phyloP scores from a whole-genome alignment of 805 yeast genomes.

The Barnettozyma pratensis region DNA sequence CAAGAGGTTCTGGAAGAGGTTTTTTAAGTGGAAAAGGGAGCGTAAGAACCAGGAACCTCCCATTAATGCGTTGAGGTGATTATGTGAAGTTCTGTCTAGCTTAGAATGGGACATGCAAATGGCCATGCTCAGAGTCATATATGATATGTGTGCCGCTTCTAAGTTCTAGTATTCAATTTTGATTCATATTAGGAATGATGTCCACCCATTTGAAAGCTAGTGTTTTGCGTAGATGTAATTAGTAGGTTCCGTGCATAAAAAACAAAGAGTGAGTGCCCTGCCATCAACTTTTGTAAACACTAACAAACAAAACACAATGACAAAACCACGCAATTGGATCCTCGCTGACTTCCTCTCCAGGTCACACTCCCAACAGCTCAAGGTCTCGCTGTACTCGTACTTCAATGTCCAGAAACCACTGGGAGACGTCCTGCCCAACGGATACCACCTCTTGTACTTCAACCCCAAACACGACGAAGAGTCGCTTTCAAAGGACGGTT shows the following conservation, averaged over 20 bases:
- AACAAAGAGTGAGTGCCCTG: not conserved
- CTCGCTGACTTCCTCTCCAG: conserved; percentile 15
- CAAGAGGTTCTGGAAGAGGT: not conserved
- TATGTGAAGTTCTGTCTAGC: too few relatives aligned
- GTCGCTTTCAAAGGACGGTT: conserved; percentile 65
- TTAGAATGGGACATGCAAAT: too few relatives aligned
- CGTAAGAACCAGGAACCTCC: too few relatives aligned
- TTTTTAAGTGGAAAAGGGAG: not conserved
- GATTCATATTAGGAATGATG: not conserved
- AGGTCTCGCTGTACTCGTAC: conserved; percentile 20
- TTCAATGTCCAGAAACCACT: conserved; percentile 21
- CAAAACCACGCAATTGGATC: conserved; percentile 16
- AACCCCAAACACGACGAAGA: conserved; percentile 50
- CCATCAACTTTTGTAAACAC: not conserved
- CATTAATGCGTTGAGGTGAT: too few relatives aligned
- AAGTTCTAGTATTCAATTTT: not conserved
- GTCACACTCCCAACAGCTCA: conserved; percentile 19
- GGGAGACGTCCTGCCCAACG: conserved; percentile 32
- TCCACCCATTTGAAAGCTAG: not conserved
- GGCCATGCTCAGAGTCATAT: too few relatives aligned
- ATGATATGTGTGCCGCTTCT: too few relatives aligned
- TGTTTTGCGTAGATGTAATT: too few relatives aligned
- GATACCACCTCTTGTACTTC: conserved; percentile 64
- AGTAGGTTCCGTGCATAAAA: not conserved
- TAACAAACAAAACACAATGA: not conserved